These are phyloP conservation scores for Phytophthora ohioensis DNA, from an alignment of 352 stramenopile species.

Conservation along the genomic window DNA sequence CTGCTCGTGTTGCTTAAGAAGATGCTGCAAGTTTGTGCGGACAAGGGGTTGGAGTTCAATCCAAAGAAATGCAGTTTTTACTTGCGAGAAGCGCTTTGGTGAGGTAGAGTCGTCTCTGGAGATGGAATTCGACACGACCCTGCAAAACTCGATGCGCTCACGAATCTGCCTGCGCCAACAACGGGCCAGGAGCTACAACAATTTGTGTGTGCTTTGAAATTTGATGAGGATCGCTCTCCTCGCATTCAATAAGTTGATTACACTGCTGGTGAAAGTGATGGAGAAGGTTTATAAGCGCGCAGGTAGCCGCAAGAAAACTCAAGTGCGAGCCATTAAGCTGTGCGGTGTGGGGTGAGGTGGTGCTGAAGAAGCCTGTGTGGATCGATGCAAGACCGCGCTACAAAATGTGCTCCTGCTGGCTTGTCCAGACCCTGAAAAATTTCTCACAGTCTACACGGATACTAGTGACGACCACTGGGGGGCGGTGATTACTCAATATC, in stretches of 20 bases:
- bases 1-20: too few relatives aligned
- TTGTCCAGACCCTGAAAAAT: neutral
- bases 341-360: neutral
- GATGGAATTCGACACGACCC: slow-evolving; percentile 12
- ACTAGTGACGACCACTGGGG: slow-evolving; percentile 16
- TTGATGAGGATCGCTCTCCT: slow-evolving; percentile 6
- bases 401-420: neutral
- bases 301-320: neutral
- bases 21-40: too few relatives aligned
- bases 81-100: slow-evolving; percentile 9
- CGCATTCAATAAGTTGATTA: slow-evolving; percentile 7
- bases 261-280: neutral
- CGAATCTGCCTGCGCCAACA: neutral
- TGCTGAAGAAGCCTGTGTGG: slow-evolving; percentile 1
- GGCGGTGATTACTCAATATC: slow-evolving; percentile 2
- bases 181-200: slow-evolving; percentile 16
- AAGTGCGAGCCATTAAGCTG: slow-evolving; percentile 1
- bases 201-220: slow-evolving; percentile 9
- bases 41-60: too few relatives aligned
- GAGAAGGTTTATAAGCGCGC: slow-evolving; percentile 8
- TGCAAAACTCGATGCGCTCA: neutral
- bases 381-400: neutral
- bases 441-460: neutral
- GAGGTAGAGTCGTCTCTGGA: slow-evolving; percentile 7
- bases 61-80: slow-evolving; percentile 16